A percentile compares a stretch with the other conserved stretches of the same genome.
phyloP scores from a whole-genome alignment of 2,329 filamentous ascomycete genomes.

The Botrytis fabae region DNA sequence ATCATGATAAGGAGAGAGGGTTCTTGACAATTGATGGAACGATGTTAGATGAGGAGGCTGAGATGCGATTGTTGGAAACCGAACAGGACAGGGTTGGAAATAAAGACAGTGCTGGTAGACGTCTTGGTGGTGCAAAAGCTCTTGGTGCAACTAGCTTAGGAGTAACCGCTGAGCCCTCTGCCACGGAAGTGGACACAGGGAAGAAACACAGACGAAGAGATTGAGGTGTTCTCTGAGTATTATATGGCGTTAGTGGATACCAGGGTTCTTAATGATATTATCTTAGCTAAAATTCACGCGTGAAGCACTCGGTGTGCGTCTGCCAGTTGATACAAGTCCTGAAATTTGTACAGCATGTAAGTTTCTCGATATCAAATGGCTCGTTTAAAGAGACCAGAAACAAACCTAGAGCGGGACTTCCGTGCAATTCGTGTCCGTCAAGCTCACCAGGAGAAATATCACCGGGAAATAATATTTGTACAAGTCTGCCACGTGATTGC shows the following conservation, averaged over 20 bases:
- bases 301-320: not conserved
- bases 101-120: constrained; percentile 46
- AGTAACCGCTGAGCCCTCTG: constrained; percentile 33
- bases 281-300: not conserved
- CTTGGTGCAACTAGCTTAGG: constrained; percentile 40
- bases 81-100: constrained; percentile 48
- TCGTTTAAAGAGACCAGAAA: not conserved
- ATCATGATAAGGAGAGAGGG: constrained; percentile 70
- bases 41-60: constrained; percentile 70
- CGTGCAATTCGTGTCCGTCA: not conserved
- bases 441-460: not conserved
- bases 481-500: constrained; percentile 1
- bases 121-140: constrained; percentile 37
- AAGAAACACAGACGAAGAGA: constrained; percentile 21
- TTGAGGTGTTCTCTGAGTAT: constrained; percentile 9
- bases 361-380: not conserved
- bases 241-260: constrained; percentile 20
- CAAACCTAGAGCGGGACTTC: too few relatives aligned
- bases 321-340: not conserved
- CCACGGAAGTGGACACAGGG: constrained; percentile 17
- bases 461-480: not conserved
- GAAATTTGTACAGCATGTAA: not conserved
- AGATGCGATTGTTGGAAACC: constrained; percentile 58
- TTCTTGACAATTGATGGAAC: constrained; percentile 87
- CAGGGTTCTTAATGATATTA: constrained; percentile 22